Base-by-base conservation (phyloP, 2,329 filamentous ascomycete genomes). In the Fusarium cyanostomum region DNA sequence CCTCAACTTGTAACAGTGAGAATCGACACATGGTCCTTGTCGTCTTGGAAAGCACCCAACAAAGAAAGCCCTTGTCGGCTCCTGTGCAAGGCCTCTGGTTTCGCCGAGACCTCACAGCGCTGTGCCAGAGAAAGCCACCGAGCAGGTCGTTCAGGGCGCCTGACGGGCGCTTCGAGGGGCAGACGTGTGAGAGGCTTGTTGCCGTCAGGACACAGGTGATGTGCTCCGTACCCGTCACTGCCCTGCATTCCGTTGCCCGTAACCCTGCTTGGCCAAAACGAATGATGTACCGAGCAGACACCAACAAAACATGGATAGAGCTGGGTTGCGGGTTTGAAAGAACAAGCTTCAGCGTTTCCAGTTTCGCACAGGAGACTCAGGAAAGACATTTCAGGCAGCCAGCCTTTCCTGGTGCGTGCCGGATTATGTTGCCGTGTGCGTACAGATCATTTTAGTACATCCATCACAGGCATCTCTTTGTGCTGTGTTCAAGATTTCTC, bases 1-100 rank as follows among this genome's bases (percentile, higher is more conserved):
- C 56, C 51, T 66, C 54, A 65, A 52, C 33, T 39, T 50, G 57
- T 55, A 55, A 55, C 54, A 52, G 46, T 56, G 57, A 42, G 31
- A 70, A 68, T 68, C 66, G 50, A 60, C 67, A 67, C 65, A 63
- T 69, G 65, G 54, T 60, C 42, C 52, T 55, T 43, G 52, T 51
- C 38, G 35, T 46, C 41, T 64, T 55, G 48, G 38, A 54, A 48
- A 50, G 52, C 43, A 45, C 42, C 48, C 31, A 27, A 45, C 34
- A 60, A 53, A 44, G 63, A 60, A 53, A 44, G 63, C 39, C 56
- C 54, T 64, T 56, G 58, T 48, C 41, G 31, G 28, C 30, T 50
- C 35, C 21, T 16, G 42, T 56, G 53, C 57, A 62, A 52, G 52
- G 50, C 55, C 52, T 46, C 54, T 67, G 52, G 41, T 67, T 57